Evolutionary conservation across 148 eudicot species (phyloP).

Genomic region (Diospyros kaki): DNA sequence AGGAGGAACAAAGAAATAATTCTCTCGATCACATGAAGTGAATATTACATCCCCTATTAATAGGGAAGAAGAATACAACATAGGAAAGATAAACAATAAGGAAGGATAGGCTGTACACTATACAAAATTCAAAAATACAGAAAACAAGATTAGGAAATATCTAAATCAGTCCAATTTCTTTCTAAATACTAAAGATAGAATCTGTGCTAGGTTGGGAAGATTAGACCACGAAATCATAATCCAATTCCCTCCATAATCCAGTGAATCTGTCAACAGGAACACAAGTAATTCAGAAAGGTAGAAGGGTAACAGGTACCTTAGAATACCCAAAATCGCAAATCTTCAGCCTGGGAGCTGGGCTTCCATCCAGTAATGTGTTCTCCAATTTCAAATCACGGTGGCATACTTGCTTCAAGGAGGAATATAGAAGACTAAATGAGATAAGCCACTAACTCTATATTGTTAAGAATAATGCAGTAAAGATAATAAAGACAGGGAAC

Average conservation of each 20-base stretch:
- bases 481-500: not conserved
- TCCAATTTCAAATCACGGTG: conserved; percentile 90
- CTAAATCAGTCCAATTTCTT: not conserved
- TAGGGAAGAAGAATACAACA: too few species aligned
- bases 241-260: not conserved
- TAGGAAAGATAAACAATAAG: too few species aligned
- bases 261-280: not conserved
- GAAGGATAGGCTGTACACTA: too few species aligned
- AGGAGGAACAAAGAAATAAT: too few species aligned
- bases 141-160: too few species aligned
- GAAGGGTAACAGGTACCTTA: conserved; percentile 39
- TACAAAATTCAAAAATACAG: too few species aligned
- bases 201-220: not conserved
- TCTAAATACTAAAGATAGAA: too few species aligned
- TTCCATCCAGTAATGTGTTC: conserved; percentile 86
- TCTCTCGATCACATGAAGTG: too few species aligned
- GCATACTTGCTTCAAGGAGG: conserved; percentile 77
- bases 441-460: not conserved
- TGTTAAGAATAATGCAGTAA: not conserved
- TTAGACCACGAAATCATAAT: too few species aligned
- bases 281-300: not conserved
- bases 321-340: conserved; percentile 98
- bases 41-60: too few species aligned
- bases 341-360: conserved; percentile 84
- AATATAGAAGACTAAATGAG: conserved; percentile 9